A percentile compares a stretch with the other conserved stretches of the same genome.
Conservation (phyloP, 2,329 filamentous ascomycete genomes). For the Arthrobotrys iridis region DNA sequence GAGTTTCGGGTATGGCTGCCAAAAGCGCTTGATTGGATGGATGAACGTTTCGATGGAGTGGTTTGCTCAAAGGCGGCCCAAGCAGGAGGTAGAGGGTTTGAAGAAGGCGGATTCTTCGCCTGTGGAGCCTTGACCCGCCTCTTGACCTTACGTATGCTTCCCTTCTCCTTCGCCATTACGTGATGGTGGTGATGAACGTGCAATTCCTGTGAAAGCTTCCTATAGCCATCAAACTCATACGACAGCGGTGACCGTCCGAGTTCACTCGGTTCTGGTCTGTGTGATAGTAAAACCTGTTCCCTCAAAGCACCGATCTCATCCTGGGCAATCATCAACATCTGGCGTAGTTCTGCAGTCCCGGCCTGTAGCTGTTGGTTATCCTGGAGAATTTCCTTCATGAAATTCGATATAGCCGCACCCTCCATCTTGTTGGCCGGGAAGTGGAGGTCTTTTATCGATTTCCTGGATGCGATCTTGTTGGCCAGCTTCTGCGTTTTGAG, state of each 20-base stretch:
- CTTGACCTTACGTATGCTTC: conserved; percentile 48
- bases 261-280: conserved; percentile 72
- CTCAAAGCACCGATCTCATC: conserved; percentile 89
- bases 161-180: conserved; percentile 68
- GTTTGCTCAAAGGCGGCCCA: conserved; percentile 62
- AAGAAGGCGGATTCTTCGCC: conserved; percentile 71
- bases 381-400: conserved; percentile 92
- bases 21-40: conserved; percentile 32
- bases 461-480: conserved; percentile 70
- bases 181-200: conserved; percentile 98
- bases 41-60: conserved; percentile 59
- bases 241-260: conserved; percentile 58
- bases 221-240: conserved; percentile 51
- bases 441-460: conserved; percentile 44
- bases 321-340: conserved; percentile 90
- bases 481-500: conserved; percentile 65
- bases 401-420: conserved; percentile 68
- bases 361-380: conserved; percentile 95
- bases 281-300: conserved; percentile 81
- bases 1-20: conserved; percentile 61
- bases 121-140: conserved; percentile 72
- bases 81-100: conserved; percentile 59
- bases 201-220: conserved; percentile 73
- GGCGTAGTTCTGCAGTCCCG: conserved; percentile 87
- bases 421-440: conserved; percentile 44